Evolutionary conservation across 768 basidiomycete genomes (phyloP).

Genomic region (Hypholoma sublateritium): DNA sequence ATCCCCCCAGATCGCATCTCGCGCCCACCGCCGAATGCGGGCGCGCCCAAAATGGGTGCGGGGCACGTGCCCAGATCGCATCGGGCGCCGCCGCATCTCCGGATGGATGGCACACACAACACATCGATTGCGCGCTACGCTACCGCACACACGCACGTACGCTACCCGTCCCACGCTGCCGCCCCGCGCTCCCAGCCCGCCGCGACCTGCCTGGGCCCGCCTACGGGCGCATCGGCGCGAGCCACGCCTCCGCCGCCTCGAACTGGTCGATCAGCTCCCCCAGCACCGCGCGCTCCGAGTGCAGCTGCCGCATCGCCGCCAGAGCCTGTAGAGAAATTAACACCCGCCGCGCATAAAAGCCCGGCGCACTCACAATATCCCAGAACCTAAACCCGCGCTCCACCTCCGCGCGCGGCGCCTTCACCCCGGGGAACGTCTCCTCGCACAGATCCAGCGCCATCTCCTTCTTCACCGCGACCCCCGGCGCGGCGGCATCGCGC

Average conservation of each 20-base stretch:
- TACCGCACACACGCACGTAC: too few relatives aligned
- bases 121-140: background rate
- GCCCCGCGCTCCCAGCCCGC: background rate
- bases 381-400: conserved; percentile 98
- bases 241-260: conserved; percentile 93
- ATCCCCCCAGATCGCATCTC: background rate
- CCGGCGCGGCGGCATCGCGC: conserved; percentile 73
- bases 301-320: conserved; percentile 86
- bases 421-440: conserved; percentile 92
- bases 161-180: too few relatives aligned
- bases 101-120: background rate
- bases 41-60: background rate
- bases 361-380: conserved; percentile 74
- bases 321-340: conserved; percentile 55
- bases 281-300: conserved; percentile 77
- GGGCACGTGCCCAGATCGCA: conserved; percentile 20
- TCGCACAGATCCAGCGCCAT: conserved; percentile 92
- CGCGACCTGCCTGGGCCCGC: background rate
- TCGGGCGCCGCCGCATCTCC: conserved; percentile 11
- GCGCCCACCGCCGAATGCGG: background rate
- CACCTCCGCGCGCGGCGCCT: conserved; percentile 82
- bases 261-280: conserved; percentile 93
- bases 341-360: background rate
- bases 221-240: conserved; percentile 88
- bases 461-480: conserved; percentile 79